phyloP scores from a whole-genome alignment of 1,284 basidiomycete species.

The Tetrapyrgos nigripes region DNA sequence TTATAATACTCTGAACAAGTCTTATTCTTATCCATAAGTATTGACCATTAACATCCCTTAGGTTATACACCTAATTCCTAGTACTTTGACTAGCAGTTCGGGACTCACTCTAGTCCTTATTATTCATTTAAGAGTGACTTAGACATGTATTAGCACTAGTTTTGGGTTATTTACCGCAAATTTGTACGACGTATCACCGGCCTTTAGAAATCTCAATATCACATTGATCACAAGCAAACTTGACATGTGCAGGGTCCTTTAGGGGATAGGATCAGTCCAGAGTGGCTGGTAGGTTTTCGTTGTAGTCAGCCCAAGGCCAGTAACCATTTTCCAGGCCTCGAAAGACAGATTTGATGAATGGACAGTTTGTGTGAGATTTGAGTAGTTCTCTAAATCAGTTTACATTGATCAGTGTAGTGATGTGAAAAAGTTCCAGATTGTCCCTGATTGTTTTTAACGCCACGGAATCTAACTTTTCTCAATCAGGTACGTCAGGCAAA shows the following conservation, averaged over 20 bases:
- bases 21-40: too few relatives aligned
- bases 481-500: not conserved
- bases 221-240: slow-evolving; percentile 38
- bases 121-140: too few relatives aligned
- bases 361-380: slow-evolving; percentile 38
- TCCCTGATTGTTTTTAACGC: not conserved
- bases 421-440: slow-evolving; percentile 36
- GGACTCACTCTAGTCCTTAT: too few relatives aligned
- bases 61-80: too few relatives aligned
- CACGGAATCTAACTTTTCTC: slow-evolving; percentile 5
- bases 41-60: too few relatives aligned
- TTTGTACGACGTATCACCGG: too few relatives aligned
- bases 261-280: slow-evolving; percentile 28
- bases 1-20: too few relatives aligned
- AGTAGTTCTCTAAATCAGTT: slow-evolving; percentile 35
- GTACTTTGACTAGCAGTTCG: too few relatives aligned
- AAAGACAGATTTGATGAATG: slow-evolving; percentile 40
- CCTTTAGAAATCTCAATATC: slow-evolving; percentile 37
- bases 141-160: too few relatives aligned
- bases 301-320: slow-evolving; percentile 45
- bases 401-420: slow-evolving; percentile 42
- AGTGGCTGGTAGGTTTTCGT: slow-evolving; percentile 24
- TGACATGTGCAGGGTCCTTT: slow-evolving; percentile 11
- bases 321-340: slow-evolving; percentile 42
- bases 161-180: too few relatives aligned